phyloP scores from a whole-genome alignment of 75 land plant species.

The Sequoia sempervirens region DNA sequence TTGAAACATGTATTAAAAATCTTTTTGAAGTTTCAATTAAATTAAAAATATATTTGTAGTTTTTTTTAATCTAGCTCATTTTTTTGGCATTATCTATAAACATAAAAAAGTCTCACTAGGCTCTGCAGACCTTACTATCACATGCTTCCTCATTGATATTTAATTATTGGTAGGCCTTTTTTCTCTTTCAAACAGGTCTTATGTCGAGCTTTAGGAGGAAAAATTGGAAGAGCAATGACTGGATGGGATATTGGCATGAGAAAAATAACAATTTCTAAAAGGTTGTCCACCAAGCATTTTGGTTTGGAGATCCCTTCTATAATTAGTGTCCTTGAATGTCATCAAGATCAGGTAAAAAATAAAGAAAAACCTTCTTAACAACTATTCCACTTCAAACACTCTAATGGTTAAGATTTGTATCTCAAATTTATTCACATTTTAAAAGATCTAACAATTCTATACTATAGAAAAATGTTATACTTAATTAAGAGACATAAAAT shows the following conservation, averaged over 20 bases:
- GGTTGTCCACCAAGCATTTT: slow-evolving; percentile 33
- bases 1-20: no score
- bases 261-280: slow-evolving; percentile 27
- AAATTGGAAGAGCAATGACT: slow-evolving; percentile 50
- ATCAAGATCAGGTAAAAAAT: slow-evolving; percentile 61
- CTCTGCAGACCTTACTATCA: not conserved
- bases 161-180: not conserved
- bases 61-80: no score
- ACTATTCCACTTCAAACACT: not conserved
- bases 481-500: not conserved
- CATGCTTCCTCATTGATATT: not conserved
- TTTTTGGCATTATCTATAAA: no score
- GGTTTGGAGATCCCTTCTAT: slow-evolving; percentile 40
- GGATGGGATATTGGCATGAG: slow-evolving; percentile 94
- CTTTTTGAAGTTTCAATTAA: no score
- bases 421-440: no score
- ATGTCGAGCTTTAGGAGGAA: slow-evolving; percentile 85
- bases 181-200: slow-evolving; percentile 42
- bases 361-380: no score
- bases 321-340: slow-evolving; percentile 59
- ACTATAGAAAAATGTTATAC: not conserved
- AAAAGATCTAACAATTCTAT: not conserved
- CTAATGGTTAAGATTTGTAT: not conserved
- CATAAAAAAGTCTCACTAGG: not conserved
- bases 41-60: no score